Conservation (phyloP, 2,329 filamentous ascomycete genomes). For the Xylariaceae sp. region DNA sequence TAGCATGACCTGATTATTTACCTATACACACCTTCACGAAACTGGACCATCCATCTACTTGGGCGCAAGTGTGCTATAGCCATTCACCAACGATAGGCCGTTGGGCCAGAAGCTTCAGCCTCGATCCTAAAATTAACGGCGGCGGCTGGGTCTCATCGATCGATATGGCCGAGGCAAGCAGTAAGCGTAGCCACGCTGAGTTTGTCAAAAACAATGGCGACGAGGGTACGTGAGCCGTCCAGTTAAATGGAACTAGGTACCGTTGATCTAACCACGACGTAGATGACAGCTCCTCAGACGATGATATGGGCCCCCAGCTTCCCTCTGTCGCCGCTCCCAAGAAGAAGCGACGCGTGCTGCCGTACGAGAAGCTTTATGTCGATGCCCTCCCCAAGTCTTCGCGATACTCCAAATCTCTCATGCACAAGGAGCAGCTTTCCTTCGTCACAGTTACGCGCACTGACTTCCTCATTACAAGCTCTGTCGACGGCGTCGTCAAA, state of each 20-base stretch:
- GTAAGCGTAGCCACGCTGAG: conserved; percentile 42
- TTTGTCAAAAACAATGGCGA: conserved; percentile 37
- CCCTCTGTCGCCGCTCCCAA: conserved; percentile 79
- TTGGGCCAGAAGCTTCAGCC: too few species aligned
- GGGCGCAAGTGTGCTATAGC: too few species aligned
- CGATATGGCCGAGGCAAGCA: conserved; percentile 36
- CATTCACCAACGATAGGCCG: too few species aligned
- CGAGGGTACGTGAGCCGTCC: conserved; percentile 10
- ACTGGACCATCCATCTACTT: too few species aligned
- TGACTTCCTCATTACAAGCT: conserved; percentile 94
- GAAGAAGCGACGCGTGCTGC: conserved; percentile 89
- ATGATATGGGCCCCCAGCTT: conserved; percentile 92
- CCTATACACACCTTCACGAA: too few species aligned
- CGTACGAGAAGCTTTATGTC: conserved; percentile 94
- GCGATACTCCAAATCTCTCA: conserved; percentile 92
- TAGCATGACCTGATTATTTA: too few species aligned
- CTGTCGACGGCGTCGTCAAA: conserved; percentile 94
- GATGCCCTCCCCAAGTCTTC: conserved; percentile 81
- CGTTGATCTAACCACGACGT: conserved; percentile 34
- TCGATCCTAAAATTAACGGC: too few species aligned
- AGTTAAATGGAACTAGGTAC: background rate
- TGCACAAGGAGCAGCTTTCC: conserved; percentile 95
- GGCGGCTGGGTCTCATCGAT: background rate
- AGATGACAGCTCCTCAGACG: conserved; percentile 69
- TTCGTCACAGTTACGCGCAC: conserved; percentile 92